Percentiles rank a stretch among this genome's conserved stretches.
Conservation (phyloP, 2,329 filamentous ascomycete genomes). For the Trichoderma citrinoviride region DNA sequence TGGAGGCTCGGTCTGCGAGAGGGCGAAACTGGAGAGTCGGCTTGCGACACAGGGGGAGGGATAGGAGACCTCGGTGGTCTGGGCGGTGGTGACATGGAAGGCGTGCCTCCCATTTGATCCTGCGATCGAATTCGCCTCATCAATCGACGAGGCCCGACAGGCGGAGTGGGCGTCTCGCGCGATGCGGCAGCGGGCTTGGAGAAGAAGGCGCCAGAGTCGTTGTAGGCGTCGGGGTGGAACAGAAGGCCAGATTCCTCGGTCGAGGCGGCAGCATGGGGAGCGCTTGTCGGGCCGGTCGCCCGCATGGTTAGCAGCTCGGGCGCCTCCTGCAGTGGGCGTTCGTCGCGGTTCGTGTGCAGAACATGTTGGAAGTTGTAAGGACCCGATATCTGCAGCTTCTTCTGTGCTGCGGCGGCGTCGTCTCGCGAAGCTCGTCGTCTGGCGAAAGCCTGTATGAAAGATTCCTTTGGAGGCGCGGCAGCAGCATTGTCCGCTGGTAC, state of each 20-base stretch:
- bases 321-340: constrained; percentile 34
- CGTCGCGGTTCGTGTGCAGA: constrained; percentile 54
- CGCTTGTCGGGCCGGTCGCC: constrained; percentile 26
- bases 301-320: constrained; percentile 16
- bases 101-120: constrained; percentile 46
- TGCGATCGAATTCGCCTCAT: constrained; percentile 48
- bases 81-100: constrained; percentile 46
- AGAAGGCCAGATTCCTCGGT: constrained; percentile 41
- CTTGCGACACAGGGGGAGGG: constrained; percentile 31
- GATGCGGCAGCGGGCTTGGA: constrained; percentile 23
- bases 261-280: constrained; percentile 26
- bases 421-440: constrained; percentile 45
- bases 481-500: constrained; percentile 35
- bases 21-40: constrained; percentile 46
- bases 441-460: constrained; percentile 50
- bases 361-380: constrained; percentile 68
- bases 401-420: constrained; percentile 33
- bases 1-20: constrained; percentile 56
- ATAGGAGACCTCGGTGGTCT: constrained; percentile 45
- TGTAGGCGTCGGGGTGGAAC: constrained; percentile 43
- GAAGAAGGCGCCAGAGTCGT: constrained; percentile 21
- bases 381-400: constrained; percentile 55
- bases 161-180: constrained; percentile 23
- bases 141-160: constrained; percentile 34
- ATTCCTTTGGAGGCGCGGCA: constrained; percentile 39